Base-by-base conservation (phyloP, 2,329 filamentous ascomycete species). In the Monilinia vaccinii-corymbosi region DNA sequence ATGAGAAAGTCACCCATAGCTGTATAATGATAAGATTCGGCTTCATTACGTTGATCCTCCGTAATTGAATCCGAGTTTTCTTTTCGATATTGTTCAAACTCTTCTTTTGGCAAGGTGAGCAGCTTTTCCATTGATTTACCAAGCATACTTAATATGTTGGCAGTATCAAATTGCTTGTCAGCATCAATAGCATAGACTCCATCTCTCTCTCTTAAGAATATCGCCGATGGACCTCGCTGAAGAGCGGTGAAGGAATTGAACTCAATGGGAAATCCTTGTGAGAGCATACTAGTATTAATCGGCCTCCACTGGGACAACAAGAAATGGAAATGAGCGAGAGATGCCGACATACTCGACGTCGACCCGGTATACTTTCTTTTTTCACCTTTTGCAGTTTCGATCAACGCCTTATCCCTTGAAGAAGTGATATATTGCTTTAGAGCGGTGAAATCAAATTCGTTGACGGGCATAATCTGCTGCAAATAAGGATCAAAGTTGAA, bases 401-500 rank as follows among this genome's bases (percentile, higher is more conserved):
- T 80, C 14, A 99, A 78, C 5, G 79, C 83, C 7, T 76, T 74
- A 71, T 99, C 94, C 71, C 89, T 86, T 11, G 93, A 97, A 0
- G 94, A 97, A 0, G 92, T 97, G 65, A 96, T 85, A 73, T 96
- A 99, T 64, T 86, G 81, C 72, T 89, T 90, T 58, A 99, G 74
- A 4, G 91, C 86, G 61, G 89, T 82, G 73, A 96, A 99, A 70
- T 99, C 90, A 70, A 99, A 99, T 70, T 99, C 90, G 2, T 83
- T 78, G 18, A 94, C 86, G 2, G 94, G 92, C 91, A 97, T 97
- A 68, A 99, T 95, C 56, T 85, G 85, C 62, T 91, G 84, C 23
- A 99, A 80, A 70, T 97, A 97, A 0, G 95, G 94, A 71, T 99
- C 93, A 69, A 99, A 99, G 72, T 99, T 99, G 79, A 85, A 99